Evolutionary conservation across 1,284 basidiomycete species (phyloP), one percentile per base, ranked within the genome.

Genomic region (Sporisorium sorghi): DNA sequence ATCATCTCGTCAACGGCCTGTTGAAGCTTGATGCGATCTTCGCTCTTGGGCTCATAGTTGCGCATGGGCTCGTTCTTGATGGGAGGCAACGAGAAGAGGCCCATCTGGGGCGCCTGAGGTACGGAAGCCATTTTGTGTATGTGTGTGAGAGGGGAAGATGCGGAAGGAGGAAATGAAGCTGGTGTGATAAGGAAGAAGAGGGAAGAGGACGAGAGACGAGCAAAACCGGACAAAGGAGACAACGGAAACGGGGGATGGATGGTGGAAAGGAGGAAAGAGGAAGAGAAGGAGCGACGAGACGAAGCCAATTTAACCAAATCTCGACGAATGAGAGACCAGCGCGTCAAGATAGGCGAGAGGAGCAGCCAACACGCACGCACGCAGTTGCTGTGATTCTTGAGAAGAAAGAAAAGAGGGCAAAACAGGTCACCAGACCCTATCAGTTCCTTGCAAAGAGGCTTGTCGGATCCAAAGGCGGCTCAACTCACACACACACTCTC

Each of bases 1-100:
- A 93, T 88, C 90, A 98, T 92, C 87, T 93, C 88, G 35, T 87
- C 85, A 77, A 99, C 85, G 12, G 93, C 92, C 44, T 88, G 90
- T 81, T 92, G 87, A 55, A 99, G 88, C 21, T 87, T 91, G 48
- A 86, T 86, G 61, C 97, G 90, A 85, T 98, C 94, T 9, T 88
- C 84, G 2, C 93, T 93, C 67, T 91, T 92, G 46, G 90, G 89
- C 12, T 89, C 90, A 87, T 97, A 99, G 73, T 89, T 86, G 83
- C 87, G 83, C 79, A 81, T 82, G 19, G 81, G 79, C 64, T 82
- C 81, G 66, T 82, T 82, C 61, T 77, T 67, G 58, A 80, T 79
- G 48, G 72, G 64, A 24, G 81, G 81, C 42, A 83, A 62, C 54
- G 72, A 68, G 59, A 80, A 79, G 52, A 70, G 62, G 48, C 72